Evolutionary conservation across 192 early-diverging fungal genomes (phyloP).

Genomic region (Mortierella hygrophila): DNA sequence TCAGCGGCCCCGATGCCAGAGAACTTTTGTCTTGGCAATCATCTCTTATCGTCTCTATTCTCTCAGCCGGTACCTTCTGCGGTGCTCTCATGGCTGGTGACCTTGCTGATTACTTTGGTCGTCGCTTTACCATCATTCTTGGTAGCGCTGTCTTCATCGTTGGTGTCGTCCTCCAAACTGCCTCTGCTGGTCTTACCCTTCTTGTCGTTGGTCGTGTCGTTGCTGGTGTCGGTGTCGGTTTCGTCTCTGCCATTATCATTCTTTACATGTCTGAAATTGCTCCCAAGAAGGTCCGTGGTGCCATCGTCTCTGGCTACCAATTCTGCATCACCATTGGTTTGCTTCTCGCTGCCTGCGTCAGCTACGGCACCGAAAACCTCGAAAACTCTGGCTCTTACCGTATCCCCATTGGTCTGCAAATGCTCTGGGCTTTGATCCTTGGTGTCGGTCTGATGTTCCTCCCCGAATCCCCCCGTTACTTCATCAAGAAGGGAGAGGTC

Average conservation of each 20-base stretch:
- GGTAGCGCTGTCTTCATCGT: slow-evolving; percentile 75
- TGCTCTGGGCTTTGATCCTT: slow-evolving; percentile 81
- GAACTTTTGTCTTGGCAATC: slow-evolving; percentile 45
- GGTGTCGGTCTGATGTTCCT: slow-evolving; percentile 76
- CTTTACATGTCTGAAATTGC: slow-evolving; percentile 83
- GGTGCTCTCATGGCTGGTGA: slow-evolving; percentile 75
- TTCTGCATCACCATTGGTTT: slow-evolving; percentile 90
- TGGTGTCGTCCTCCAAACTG: slow-evolving; percentile 80
- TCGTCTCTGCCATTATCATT: slow-evolving; percentile 76
- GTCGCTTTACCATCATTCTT: slow-evolving; percentile 78
- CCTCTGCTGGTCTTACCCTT: slow-evolving; percentile 69
- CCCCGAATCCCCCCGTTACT: slow-evolving; percentile 90
- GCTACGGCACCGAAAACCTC: slow-evolving; percentile 62
- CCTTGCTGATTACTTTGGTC: slow-evolving; percentile 76
- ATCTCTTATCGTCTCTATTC: slow-evolving; percentile 68
- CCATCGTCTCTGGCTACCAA: slow-evolving; percentile 88
- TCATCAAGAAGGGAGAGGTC: slow-evolving; percentile 71
- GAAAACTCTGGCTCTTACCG: slow-evolving; percentile 74
- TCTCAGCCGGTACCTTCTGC: slow-evolving; percentile 70
- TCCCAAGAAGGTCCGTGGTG: slow-evolving; percentile 86
- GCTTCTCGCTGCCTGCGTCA: slow-evolving; percentile 66
- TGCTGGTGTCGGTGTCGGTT: slow-evolving; percentile 85
- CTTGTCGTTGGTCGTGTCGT: slow-evolving; percentile 84
- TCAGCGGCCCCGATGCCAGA: slow-evolving; percentile 57
- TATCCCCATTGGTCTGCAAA: slow-evolving; percentile 84